Evolutionary conservation across 1,284 basidiomycete genomes (phyloP).

Genomic region (Marasmius tenuissimus): DNA sequence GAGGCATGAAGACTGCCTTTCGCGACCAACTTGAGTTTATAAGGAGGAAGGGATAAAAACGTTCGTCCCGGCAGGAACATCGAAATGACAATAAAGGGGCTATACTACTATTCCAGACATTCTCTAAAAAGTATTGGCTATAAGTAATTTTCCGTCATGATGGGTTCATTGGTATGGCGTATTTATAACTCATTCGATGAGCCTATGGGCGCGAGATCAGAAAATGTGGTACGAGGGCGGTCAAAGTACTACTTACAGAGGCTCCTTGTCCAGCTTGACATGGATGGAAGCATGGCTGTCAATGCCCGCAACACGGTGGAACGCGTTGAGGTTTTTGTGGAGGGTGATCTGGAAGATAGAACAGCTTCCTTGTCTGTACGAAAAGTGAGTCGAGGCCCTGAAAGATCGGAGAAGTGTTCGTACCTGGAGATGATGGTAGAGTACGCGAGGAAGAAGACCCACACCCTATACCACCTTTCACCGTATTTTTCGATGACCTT

Average conservation of each 20-base stretch:
- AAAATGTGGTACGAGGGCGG: background rate
- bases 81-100: background rate
- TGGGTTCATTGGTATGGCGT: background rate
- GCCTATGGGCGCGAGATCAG: background rate
- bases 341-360: constrained; percentile 95
- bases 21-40: background rate
- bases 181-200: background rate
- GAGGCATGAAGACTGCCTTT: no score
- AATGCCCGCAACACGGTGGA: constrained; percentile 83
- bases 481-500: constrained; percentile 90
- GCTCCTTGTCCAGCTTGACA: constrained; percentile 49
- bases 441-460: constrained; percentile 90
- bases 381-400: constrained; percentile 19
- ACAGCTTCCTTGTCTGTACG: constrained; percentile 75
- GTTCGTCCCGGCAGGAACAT: background rate
- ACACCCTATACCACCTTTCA: constrained; percentile 87
- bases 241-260: constrained; percentile 38
- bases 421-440: constrained; percentile 70
- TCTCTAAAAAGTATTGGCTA: no score
- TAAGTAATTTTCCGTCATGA: background rate
- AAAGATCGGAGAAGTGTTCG: constrained; percentile 18
- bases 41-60: background rate
- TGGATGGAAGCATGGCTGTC: constrained; percentile 76
- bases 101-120: no score
- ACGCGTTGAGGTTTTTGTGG: constrained; percentile 97